Evolutionary conservation across 352 stramenopile genomes (phyloP).

Genomic region (Pythium biforme): DNA sequence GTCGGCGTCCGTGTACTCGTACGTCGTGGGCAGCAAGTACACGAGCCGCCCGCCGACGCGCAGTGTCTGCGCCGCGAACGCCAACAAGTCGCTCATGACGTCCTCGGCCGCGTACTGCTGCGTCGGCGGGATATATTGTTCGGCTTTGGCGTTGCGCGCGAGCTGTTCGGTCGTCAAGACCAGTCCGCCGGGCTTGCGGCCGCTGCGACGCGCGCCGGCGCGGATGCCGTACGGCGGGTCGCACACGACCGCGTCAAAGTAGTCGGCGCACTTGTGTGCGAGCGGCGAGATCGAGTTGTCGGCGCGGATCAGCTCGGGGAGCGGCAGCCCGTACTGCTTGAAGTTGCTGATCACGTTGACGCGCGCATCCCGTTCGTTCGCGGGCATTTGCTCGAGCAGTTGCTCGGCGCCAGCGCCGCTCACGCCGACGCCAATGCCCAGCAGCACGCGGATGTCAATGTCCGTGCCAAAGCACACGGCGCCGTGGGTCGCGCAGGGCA

Average conservation of each 20-base stretch:
- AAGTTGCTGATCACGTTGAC: constrained; percentile 90
- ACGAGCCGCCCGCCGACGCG: constrained; percentile 77
- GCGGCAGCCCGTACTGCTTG: constrained; percentile 90
- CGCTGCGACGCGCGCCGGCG: constrained; percentile 91
- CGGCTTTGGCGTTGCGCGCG: constrained; percentile 23
- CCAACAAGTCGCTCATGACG: constrained; percentile 96
- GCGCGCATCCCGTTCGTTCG: constrained; percentile 22
- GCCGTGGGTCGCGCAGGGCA: constrained; percentile 92
- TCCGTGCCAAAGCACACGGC: constrained; percentile 94
- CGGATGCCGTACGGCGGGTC: constrained; percentile 95
- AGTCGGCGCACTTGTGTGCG: constrained; percentile 37
- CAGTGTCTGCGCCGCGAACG: constrained; percentile 84
- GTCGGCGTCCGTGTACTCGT: constrained; percentile 79
- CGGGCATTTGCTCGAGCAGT: constrained; percentile 2
- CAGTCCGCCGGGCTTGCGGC: constrained; percentile 42
- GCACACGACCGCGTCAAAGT: constrained; percentile 91
- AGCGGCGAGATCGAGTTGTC: constrained; percentile 87
- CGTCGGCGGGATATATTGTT: constrained; percentile 95
- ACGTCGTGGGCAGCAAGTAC: constrained; percentile 84
- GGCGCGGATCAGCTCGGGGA: constrained; percentile 93
- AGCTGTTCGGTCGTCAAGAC: constrained; percentile 32
- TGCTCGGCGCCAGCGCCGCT: constrained; percentile 30
- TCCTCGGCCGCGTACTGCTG: constrained; percentile 95
- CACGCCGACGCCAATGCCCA: constrained; percentile 84
- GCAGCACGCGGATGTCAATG: constrained; percentile 95